Percentiles rank a stretch among this genome's conserved stretches.
These are phyloP conservation scores for Wickerhamomyces strasburgensis DNA, from an alignment of 805 yeast species.

Conservation along the genomic window DNA sequence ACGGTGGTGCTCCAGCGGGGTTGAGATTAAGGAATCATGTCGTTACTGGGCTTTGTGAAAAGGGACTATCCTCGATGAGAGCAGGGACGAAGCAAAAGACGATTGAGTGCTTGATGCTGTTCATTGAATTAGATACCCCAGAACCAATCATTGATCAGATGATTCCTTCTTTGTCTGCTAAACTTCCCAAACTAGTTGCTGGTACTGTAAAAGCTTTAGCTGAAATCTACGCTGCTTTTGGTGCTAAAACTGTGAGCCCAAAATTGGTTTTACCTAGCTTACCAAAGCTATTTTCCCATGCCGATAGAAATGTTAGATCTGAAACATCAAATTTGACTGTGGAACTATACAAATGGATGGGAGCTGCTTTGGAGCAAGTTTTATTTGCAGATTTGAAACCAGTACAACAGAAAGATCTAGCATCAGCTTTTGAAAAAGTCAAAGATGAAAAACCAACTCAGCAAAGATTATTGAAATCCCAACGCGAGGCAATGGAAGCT, in stretches of 20 bases:
- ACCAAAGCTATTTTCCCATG: conserved; percentile 73
- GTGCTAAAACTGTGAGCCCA: conserved; percentile 58
- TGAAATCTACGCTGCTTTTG: conserved; percentile 49
- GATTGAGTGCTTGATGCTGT: conserved; percentile 52
- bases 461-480: conserved; percentile 49
- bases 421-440: conserved; percentile 57
- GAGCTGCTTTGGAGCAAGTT: conserved; percentile 47
- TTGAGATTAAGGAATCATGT: conserved; percentile 37
- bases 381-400: conserved; percentile 77
- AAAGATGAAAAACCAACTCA: conserved; percentile 42
- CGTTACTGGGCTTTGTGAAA: conserved; percentile 62
- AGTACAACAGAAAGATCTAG: conserved; percentile 82
- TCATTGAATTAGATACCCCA: conserved; percentile 64
- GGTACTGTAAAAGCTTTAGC: conserved; percentile 55
- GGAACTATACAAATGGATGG: conserved; percentile 70
- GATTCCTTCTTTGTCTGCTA: conserved; percentile 53
- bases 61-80: conserved; percentile 72
- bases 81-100: conserved; percentile 68
- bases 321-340: conserved; percentile 69
- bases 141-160: conserved; percentile 64
- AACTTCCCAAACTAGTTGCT: conserved; percentile 74
- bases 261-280: conserved; percentile 51
- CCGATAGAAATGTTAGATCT: conserved; percentile 80
- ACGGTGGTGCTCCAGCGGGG: conserved; percentile 45
- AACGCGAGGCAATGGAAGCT: conserved; percentile 38